phyloP scores from a whole-genome alignment of 2,329 filamentous ascomycete genomes.

The Neofusicoccum kwambonambiense region DNA sequence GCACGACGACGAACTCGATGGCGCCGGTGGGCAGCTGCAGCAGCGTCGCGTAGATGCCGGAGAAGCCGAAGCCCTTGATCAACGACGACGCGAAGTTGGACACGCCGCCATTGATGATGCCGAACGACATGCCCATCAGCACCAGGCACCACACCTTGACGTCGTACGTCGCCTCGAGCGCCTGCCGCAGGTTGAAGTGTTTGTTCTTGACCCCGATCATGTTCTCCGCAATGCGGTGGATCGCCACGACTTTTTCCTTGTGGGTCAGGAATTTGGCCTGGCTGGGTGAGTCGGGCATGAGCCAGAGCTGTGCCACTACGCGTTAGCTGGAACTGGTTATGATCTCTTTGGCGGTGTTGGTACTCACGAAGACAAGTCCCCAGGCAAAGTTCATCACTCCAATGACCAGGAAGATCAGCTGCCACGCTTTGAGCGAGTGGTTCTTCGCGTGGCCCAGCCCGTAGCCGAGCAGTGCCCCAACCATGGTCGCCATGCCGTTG shows the following conservation, averaged over 20 bases:
- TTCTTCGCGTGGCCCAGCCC: conserved; percentile 33
- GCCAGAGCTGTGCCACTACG: conserved; percentile 23
- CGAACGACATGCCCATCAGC: conserved; percentile 44
- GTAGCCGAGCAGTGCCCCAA: conserved; percentile 37
- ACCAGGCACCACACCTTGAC: conserved; percentile 41
- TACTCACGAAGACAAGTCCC: conserved; percentile 30
- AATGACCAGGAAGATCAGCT: conserved; percentile 40
- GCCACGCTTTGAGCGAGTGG: conserved; percentile 31
- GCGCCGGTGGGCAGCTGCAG: conserved; percentile 46
- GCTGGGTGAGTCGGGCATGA: conserved; percentile 39
- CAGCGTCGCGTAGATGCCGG: conserved; percentile 41
- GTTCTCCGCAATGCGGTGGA: conserved; percentile 41
- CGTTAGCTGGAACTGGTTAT: background rate
- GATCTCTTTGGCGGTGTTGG: background rate
- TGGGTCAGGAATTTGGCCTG: conserved; percentile 38
- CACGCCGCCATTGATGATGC: conserved; percentile 52
- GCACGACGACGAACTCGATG: conserved; percentile 44
- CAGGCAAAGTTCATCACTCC: conserved; percentile 38
- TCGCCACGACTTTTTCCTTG: conserved; percentile 40
- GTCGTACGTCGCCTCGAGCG: conserved; percentile 42
- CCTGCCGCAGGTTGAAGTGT: conserved; percentile 37
- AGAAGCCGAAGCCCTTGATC: conserved; percentile 46
- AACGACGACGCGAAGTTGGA: conserved; percentile 50
- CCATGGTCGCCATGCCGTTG: conserved; percentile 40
- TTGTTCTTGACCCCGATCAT: conserved; percentile 45